Evolutionary conservation across 2,329 filamentous ascomycete genomes (phyloP).

Genomic region (Coniella vitis): DNA sequence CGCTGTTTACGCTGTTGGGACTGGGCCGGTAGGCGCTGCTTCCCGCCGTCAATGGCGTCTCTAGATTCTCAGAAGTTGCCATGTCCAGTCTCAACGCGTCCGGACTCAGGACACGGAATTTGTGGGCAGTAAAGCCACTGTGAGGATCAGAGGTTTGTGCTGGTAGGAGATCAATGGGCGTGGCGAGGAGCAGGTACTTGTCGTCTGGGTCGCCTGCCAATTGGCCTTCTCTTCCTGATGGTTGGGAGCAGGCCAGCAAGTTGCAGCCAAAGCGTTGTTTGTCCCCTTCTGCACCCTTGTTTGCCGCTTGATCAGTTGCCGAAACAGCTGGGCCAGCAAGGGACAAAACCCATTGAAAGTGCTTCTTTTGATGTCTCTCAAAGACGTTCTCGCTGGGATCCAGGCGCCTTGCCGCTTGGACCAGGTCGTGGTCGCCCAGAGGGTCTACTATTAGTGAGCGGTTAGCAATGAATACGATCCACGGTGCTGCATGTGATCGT

Average conservation of each 20-base stretch:
- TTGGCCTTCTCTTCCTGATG: constrained; percentile 19
- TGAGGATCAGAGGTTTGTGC: neutral
- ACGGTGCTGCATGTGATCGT: neutral
- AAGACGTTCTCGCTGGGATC: constrained; percentile 27
- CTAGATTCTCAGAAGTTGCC: neutral
- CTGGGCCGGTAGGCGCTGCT: constrained; percentile 2
- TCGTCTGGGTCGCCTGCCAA: constrained; percentile 25
- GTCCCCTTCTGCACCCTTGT: neutral
- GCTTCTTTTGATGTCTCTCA: constrained; percentile 37
- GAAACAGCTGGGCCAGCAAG: constrained; percentile 24
- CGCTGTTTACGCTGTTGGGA: constrained; percentile 4
- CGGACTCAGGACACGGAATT: constrained; percentile 7
- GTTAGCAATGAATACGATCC: neutral
- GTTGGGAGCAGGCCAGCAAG: constrained; percentile 34
- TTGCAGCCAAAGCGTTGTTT: constrained; percentile 29
- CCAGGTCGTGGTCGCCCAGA: constrained; percentile 11
- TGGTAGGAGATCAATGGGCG: constrained; percentile 28
- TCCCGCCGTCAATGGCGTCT: neutral
- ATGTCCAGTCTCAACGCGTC: constrained; percentile 2
- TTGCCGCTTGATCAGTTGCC: neutral
- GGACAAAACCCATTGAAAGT: constrained; percentile 44
- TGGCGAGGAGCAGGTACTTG: constrained; percentile 42
- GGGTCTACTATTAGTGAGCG: neutral
- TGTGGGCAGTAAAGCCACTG: constrained; percentile 4
- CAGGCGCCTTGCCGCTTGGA: constrained; percentile 12